Conservation (phyloP, 225 moss, liverwort and hornwort genomes). For the Marchantia paleacea region DNA sequence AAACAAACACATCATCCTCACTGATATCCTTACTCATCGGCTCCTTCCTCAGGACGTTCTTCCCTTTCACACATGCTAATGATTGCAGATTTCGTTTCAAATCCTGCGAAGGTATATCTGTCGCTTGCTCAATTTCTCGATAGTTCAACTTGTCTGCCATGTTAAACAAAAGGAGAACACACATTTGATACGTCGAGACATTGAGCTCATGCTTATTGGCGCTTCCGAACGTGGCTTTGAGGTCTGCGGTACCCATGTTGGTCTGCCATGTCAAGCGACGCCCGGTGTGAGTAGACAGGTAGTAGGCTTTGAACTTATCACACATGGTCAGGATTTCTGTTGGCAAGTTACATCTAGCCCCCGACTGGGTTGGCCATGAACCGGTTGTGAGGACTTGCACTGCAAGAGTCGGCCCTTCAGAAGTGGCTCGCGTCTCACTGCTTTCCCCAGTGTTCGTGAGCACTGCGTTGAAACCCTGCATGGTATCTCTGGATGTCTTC, state of each 20-base stretch:
- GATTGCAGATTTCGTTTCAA: constrained; percentile 38
- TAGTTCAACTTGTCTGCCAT: constrained; percentile 44
- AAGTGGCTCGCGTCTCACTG: constrained; percentile 22
- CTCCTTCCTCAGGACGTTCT: constrained; percentile 39
- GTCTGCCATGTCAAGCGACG: constrained; percentile 50
- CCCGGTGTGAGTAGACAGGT: constrained; percentile 44
- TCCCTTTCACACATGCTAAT: constrained; percentile 36
- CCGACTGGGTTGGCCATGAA: constrained; percentile 48
- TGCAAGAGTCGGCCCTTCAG: constrained; percentile 41
- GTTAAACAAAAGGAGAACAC: constrained; percentile 40
- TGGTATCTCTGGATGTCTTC: constrained; percentile 45
- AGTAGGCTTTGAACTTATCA: constrained; percentile 50
- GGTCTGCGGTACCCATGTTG: constrained; percentile 51
- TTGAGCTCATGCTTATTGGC: constrained; percentile 45
- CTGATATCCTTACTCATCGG: constrained; percentile 46
- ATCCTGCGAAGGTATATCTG: constrained; percentile 37
- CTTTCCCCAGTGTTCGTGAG: constrained; percentile 15
- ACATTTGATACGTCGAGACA: constrained; percentile 52
- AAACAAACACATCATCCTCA: constrained; percentile 35
- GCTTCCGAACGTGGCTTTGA: constrained; percentile 42
- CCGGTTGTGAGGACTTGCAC: constrained; percentile 51
- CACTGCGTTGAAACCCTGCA: constrained; percentile 42
- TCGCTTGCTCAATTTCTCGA: constrained; percentile 41
- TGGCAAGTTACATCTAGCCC: constrained; percentile 48
- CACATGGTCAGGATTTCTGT: constrained; percentile 44